Conservation (phyloP, 179 eudicot genomes). For the Spinacia oleracea region DNA sequence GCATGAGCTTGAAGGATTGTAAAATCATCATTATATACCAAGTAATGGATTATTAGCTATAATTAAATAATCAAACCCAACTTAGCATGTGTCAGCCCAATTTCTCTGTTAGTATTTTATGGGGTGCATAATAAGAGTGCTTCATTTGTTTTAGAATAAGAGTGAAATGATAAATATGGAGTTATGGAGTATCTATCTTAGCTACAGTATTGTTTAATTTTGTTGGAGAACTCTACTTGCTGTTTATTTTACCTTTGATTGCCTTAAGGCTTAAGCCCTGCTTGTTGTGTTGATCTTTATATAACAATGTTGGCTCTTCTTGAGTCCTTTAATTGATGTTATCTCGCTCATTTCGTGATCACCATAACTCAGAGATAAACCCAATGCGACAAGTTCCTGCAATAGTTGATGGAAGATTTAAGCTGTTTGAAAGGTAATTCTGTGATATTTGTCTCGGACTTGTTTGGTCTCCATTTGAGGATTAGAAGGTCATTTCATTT, state of each 20-base stretch:
- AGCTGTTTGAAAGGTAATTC: constrained; percentile 42
- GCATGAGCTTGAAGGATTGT: too few relatives aligned
- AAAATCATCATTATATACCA: too few relatives aligned
- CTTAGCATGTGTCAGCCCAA: background rate
- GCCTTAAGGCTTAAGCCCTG: background rate
- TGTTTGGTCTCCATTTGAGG: background rate
- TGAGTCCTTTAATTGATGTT: background rate
- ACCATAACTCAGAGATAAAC: constrained; percentile 36
- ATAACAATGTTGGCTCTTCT: background rate
- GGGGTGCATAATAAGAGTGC: too few relatives aligned
- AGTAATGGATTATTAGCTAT: too few relatives aligned
- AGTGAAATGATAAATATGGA: background rate
- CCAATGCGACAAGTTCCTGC: constrained; percentile 47
- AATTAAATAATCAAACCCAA: too few relatives aligned
- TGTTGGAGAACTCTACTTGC: background rate
- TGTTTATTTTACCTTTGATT: too few relatives aligned
- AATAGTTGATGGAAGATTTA: constrained; percentile 47
- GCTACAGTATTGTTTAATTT: background rate
- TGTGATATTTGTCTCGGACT: background rate
- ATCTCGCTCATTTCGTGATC: constrained; percentile 2
- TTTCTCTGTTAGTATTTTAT: too few relatives aligned
- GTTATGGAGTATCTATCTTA: background rate
- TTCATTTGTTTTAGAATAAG: too few relatives aligned
- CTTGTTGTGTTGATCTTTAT: background rate
- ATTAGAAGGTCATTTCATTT: background rate